These are phyloP conservation scores for Colletotrichum sp. DNA, from an alignment of 2,329 filamentous ascomycete genomes.

Conservation along the genomic window DNA sequence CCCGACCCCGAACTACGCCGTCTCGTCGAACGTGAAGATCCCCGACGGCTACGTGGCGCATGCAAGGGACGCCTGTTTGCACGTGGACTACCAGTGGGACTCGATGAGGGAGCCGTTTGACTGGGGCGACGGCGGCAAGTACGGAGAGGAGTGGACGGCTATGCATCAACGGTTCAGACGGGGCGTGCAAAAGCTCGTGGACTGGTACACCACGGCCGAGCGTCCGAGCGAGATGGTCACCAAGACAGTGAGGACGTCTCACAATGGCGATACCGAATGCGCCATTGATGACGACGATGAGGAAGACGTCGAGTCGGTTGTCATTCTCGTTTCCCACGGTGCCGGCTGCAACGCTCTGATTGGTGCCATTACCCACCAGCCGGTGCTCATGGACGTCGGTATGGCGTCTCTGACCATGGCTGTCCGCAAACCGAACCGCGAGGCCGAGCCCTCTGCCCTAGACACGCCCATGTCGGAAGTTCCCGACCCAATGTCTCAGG, in stretches of 20 bases:
- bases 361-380: conserved; percentile 88
- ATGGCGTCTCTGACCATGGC: conserved; percentile 94
- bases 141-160: conserved; percentile 91
- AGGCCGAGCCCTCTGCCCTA: conserved; percentile 29
- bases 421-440: conserved; percentile 59
- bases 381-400: conserved; percentile 87
- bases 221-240: conserved; percentile 57
- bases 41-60: conserved; percentile 89
- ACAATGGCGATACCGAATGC: conserved; percentile 34
- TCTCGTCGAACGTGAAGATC: conserved; percentile 81
- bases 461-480: conserved; percentile 27
- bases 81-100: conserved; percentile 96
- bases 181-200: conserved; percentile 78
- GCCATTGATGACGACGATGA: conserved; percentile 55
- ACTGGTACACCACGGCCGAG: conserved; percentile 76
- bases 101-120: conserved; percentile 79
- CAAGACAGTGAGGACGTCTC: conserved; percentile 41
- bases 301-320: conserved; percentile 74
- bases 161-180: conserved; percentile 92
- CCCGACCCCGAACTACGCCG: conserved; percentile 81
- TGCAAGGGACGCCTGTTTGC: conserved; percentile 83
- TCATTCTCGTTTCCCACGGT: conserved; percentile 91
- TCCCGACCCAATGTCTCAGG: conserved; percentile 13
- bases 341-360: conserved; percentile 96
- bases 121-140: conserved; percentile 88